These are phyloP conservation scores for Isoetes taiwanensis DNA, from an alignment of 75 land plant genomes.

Conservation along the genomic window DNA sequence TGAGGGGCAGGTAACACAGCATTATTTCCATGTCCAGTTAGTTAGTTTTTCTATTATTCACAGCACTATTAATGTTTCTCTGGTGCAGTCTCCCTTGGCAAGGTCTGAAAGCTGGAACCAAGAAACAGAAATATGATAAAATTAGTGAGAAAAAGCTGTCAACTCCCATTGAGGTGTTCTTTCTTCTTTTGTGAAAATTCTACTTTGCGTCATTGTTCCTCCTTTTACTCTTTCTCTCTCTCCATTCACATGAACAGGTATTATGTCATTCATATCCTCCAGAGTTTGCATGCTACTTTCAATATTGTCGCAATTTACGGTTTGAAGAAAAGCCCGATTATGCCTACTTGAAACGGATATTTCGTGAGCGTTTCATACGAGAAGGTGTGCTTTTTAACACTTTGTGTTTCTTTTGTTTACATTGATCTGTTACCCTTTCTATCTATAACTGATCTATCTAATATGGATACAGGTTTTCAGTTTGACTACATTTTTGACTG, in stretches of 20 bases:
- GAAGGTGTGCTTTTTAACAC: no score
- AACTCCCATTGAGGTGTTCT: conserved; percentile 73
- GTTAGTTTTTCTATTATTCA: no score
- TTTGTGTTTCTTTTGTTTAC: no score
- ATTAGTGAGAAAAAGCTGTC: conserved; percentile 91
- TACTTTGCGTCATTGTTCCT: neutral
- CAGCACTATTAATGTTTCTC: no score
- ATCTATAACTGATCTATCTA: no score
- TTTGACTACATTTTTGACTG: conserved; percentile 95
- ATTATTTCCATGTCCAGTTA: no score
- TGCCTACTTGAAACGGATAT: conserved; percentile 62
- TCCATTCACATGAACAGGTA: neutral
- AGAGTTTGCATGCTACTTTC: conserved; percentile 54
- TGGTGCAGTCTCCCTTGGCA: conserved; percentile 86
- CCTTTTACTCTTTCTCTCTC: neutral
- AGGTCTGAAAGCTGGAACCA: conserved; percentile 89
- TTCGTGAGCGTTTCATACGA: conserved; percentile 30
- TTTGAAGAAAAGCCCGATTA: conserved; percentile 82
- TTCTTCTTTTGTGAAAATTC: neutral
- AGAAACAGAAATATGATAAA: conserved; percentile 95
- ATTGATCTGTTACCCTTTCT: no score
- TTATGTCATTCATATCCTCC: neutral
- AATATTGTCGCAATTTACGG: conserved; percentile 56
- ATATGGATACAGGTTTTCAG: conserved; percentile 77
- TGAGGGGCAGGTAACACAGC: conserved; percentile 92